phyloP scores from a whole-genome alignment of 169 alveolate species.

The Cryptosporidium tyzzeri region DNA sequence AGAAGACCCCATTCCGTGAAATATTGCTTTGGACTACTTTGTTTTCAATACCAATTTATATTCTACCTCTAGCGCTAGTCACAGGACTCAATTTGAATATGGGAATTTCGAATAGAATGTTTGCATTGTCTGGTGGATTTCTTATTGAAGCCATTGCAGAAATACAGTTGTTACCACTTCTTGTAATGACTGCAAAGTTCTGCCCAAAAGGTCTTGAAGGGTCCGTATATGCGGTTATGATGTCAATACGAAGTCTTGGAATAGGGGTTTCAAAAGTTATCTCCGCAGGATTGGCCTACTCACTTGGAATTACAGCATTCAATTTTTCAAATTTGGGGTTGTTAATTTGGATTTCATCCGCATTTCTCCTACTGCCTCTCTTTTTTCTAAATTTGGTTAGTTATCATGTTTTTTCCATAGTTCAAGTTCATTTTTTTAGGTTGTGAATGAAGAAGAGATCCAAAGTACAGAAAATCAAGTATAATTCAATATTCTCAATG shows the following conservation, averaged over 20 bases:
- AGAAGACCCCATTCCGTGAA: constrained; percentile 87
- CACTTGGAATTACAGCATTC: constrained; percentile 89
- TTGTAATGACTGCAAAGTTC: constrained; percentile 92
- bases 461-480: constrained; percentile 30
- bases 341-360: constrained; percentile 88
- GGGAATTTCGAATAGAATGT: constrained; percentile 91
- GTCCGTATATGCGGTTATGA: constrained; percentile 93
- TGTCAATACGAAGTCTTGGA: constrained; percentile 94
- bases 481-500: neutral
- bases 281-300: constrained; percentile 91
- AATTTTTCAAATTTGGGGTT: constrained; percentile 90
- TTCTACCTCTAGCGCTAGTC: constrained; percentile 87
- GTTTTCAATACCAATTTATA: constrained; percentile 85
- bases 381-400: constrained; percentile 78
- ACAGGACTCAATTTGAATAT: constrained; percentile 86
- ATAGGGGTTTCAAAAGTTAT: constrained; percentile 88
- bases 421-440: constrained; percentile 29
- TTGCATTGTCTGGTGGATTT: constrained; percentile 91
- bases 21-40: constrained; percentile 90
- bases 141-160: constrained; percentile 92
- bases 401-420: neutral
- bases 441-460: constrained; percentile 67
- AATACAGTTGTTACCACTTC: constrained; percentile 92
- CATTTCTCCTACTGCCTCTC: constrained; percentile 85
- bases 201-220: constrained; percentile 98